These are phyloP conservation scores for Athelia sp. DNA, from an alignment of 1,284 basidiomycete species.

Conservation along the genomic window DNA sequence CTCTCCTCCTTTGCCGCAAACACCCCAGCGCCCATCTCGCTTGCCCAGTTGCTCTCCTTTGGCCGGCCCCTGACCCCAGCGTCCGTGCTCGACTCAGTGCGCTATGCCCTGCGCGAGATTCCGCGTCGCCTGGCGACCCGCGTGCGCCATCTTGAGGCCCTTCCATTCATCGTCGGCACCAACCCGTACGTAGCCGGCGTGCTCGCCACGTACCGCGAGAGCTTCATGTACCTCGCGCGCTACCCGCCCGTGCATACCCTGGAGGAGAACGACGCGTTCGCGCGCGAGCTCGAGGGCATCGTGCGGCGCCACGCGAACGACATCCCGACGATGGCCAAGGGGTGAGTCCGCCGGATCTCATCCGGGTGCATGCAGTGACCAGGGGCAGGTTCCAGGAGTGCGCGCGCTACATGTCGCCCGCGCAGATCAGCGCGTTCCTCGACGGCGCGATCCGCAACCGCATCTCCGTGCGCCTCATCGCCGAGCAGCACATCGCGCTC, in stretches of 20 bases:
- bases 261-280: constrained; percentile 69
- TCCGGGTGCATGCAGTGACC: no score
- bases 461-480: constrained; percentile 85
- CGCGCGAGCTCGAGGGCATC: constrained; percentile 61
- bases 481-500: constrained; percentile 88
- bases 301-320: constrained; percentile 83
- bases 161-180: constrained; percentile 85
- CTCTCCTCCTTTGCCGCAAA: constrained; percentile 50
- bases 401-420: constrained; percentile 75
- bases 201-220: constrained; percentile 68
- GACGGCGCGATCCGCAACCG: constrained; percentile 84
- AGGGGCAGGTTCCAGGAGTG: constrained; percentile 87
- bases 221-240: constrained; percentile 70
- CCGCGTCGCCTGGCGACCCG: constrained; percentile 70
- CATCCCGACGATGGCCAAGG: constrained; percentile 86
- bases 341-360: constrained; percentile 39
- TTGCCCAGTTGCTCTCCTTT: constrained; percentile 67
- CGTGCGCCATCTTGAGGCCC: constrained; percentile 61
- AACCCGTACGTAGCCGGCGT: constrained; percentile 83
- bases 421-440: constrained; percentile 74
- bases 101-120: constrained; percentile 67
- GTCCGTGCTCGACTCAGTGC: constrained; percentile 65
- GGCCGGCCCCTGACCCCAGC: constrained; percentile 65
- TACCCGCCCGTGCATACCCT: constrained; percentile 64
- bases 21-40: constrained; percentile 58